A percentile compares a stretch with the other conserved stretches of the same genome.
phyloP scores from a whole-genome alignment of 1,139 yeast species.

The Saccharomyces pastorianus region DNA sequence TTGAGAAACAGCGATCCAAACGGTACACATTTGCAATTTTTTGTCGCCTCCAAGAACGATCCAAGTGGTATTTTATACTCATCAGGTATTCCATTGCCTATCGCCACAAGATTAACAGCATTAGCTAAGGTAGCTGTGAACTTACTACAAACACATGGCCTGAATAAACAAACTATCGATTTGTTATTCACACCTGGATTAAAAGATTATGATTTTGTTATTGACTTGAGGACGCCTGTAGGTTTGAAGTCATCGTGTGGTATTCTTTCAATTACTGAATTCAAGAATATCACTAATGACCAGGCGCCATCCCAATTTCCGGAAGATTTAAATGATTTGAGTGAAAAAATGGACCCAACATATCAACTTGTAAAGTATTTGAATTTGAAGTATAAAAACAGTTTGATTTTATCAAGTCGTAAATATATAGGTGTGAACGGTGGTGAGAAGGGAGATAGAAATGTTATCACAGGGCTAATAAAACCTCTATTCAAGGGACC shows the following conservation, averaged over 20 bases:
- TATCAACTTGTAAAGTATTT: conserved; percentile 48
- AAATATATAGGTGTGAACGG: conserved; percentile 45
- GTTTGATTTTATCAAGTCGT: conserved; percentile 53
- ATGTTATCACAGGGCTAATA: conserved; percentile 71
- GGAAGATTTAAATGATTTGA: conserved; percentile 24
- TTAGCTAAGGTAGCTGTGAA: conserved; percentile 68
- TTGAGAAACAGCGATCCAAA: conserved; percentile 74
- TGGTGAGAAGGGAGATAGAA: conserved; percentile 35
- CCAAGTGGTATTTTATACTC: conserved; percentile 85
- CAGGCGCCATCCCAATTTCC: conserved; percentile 30
- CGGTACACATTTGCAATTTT: conserved; percentile 69
- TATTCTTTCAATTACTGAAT: conserved; percentile 45
- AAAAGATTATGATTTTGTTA: conserved; percentile 73
- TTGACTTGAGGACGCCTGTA: conserved; percentile 45
- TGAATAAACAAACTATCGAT: conserved; percentile 42
- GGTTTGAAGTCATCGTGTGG: conserved; percentile 47
- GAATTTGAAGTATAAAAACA: conserved; percentile 44
- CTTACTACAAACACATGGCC: conserved; percentile 41
- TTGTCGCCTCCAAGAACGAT: conserved; percentile 75
- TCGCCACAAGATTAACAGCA: conserved; percentile 82
- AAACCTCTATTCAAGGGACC: conserved; percentile 53
- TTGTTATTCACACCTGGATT: conserved; percentile 71
- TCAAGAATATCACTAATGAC: conserved; percentile 51
- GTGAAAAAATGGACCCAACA: conserved; percentile 48
- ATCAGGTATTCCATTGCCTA: conserved; percentile 60